Evolutionary conservation across 148 eudicot species (phyloP), one percentile per base, ranked within the genome.

Genomic region (Rhododendron vialii): DNA sequence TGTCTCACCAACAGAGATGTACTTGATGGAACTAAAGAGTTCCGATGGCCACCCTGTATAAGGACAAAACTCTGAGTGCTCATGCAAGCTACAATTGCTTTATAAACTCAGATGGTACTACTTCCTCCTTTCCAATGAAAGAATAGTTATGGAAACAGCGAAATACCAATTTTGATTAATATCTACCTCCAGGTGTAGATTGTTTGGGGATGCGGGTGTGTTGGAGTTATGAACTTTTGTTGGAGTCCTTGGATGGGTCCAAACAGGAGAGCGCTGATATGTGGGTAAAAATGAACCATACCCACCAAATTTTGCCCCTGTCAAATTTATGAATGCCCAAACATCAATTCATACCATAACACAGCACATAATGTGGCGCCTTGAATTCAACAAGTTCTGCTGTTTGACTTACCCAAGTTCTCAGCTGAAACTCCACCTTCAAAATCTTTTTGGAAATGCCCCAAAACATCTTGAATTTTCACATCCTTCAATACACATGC

Each of bases 391-490:
- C 61, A 77, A 86, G 26, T 65, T 63, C 61, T 22, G 69, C 41
- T 78, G 38, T 71, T 88, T 80, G 47, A 89, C 98, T 92, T 92
- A 97, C 99, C 99, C 93, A 97, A 91, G 89, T 93, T 97, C 88
- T 97, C 99, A 65, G 98, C 95, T 45, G 98, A 95, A 86, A 94
- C 95, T 82, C 94, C 95, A 80, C 98, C 99, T 93, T 97, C 99
- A 91, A 97, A 97, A 87, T 97, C 99, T 87, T 95, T 97, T 90
- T 93, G 94, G 85, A 94, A 94, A 90, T 97, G 98, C 43, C 99
- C 99, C 92, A 97, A 89, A 81, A 95, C 93, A 91, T 93, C 86
- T 82, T 97, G 98, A 88, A 97, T 90, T 92, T 97, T 97, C 90
- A 93, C 98, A 87, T 94, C 99, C 99, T 97, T 89, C 85, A 90